Percentiles rank a stretch among this genome's conserved stretches.
These are phyloP conservation scores for Phytophthora uliginosa DNA, from an alignment of 352 stramenopile species.

Conservation along the genomic window DNA sequence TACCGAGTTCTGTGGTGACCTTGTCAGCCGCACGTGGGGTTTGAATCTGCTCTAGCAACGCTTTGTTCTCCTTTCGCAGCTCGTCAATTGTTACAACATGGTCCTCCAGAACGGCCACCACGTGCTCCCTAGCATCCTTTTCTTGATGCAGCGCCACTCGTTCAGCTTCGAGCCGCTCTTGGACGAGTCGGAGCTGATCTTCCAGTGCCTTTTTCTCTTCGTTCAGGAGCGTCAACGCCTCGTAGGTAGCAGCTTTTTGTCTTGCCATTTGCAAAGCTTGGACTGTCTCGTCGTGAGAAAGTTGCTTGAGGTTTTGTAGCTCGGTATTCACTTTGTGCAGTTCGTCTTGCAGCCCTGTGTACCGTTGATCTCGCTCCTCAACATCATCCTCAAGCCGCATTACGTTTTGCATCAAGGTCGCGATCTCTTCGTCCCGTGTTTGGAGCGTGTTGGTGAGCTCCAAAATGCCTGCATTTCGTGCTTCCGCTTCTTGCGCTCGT, in stretches of 20 bases:
- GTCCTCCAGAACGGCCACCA: slow-evolving; percentile 13
- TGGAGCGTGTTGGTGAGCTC: slow-evolving; percentile 26
- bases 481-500: slow-evolving; percentile 22
- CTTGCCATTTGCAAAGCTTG: slow-evolving; percentile 74
- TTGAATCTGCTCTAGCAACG: slow-evolving; percentile 17
- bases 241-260: slow-evolving; percentile 67
- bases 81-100: slow-evolving; percentile 33
- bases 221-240: slow-evolving; percentile 64
- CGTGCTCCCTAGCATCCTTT: slow-evolving; percentile 25
- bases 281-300: slow-evolving; percentile 83
- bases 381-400: slow-evolving; percentile 50
- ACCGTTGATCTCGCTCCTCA: slow-evolving; percentile 35
- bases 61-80: slow-evolving; percentile 39
- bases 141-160: slow-evolving; percentile 22
- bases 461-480: slow-evolving; percentile 6
- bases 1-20: neutral
- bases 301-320: slow-evolving; percentile 46
- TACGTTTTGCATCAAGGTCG: slow-evolving; percentile 52
- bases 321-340: slow-evolving; percentile 40
- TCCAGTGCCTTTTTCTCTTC: slow-evolving; percentile 70
- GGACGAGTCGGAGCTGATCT: slow-evolving; percentile 34
- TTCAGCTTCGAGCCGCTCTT: slow-evolving; percentile 35
- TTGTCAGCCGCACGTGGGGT: neutral
- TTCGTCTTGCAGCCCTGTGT: slow-evolving; percentile 40
- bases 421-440: slow-evolving; percentile 57